Conservation (phyloP, 148 eudicot genomes). For the Arbutus unedo region DNA sequence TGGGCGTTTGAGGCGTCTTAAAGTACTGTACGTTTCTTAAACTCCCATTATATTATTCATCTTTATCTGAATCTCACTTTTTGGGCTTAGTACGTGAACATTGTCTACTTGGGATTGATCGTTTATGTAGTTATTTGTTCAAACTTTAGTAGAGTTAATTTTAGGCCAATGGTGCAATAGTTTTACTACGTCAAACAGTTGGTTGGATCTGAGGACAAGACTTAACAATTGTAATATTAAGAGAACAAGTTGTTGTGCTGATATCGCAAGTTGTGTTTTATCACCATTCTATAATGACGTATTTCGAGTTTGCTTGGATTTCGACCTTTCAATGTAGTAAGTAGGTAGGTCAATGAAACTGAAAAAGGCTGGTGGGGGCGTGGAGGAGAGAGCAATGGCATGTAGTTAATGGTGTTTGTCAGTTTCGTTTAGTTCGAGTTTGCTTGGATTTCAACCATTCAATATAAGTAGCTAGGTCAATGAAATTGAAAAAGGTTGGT, state of each 20-base stretch:
- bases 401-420: neutral
- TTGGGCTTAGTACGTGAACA: neutral
- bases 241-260: neutral
- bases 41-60: neutral
- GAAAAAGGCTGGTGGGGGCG: neutral
- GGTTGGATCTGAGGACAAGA: neutral
- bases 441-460: neutral
- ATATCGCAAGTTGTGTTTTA: too few relatives aligned
- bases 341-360: neutral
- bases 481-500: neutral
- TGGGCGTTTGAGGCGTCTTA: constrained; percentile 67
- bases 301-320: neutral
- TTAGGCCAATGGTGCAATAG: neutral
- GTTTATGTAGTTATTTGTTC: too few relatives aligned
- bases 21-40: constrained; percentile 39
- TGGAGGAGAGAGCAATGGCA: neutral
- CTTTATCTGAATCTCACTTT: neutral
- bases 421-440: neutral
- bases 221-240: neutral
- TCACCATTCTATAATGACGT: neutral
- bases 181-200: neutral
- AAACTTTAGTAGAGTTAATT: too few relatives aligned
- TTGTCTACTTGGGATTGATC: neutral
- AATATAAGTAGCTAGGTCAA: neutral
- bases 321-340: neutral